These are phyloP conservation scores for Neltuma alba DNA, from an alignment of 306 rosid species.

Conservation along the genomic window DNA sequence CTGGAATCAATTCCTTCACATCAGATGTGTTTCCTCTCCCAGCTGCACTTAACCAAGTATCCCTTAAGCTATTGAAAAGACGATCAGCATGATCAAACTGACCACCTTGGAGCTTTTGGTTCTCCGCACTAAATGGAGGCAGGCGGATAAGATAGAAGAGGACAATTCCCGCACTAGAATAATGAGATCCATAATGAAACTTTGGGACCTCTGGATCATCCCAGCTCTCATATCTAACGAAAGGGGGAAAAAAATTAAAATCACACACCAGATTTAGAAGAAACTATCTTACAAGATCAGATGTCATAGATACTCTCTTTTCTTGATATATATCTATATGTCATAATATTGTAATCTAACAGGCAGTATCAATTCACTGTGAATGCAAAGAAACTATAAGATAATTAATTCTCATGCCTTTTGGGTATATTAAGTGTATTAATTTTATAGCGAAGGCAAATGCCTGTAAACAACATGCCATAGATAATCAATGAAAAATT, in stretches of 20 bases:
- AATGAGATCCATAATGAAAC: slow-evolving; percentile 99
- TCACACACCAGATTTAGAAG: slow-evolving; percentile 7
- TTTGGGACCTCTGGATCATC: slow-evolving; percentile 99
- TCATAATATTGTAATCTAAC: slow-evolving; percentile 11
- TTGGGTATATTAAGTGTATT: slow-evolving; percentile 14
- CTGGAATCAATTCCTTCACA: slow-evolving; percentile 98
- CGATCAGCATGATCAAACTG: slow-evolving; percentile 99
- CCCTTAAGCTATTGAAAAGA: slow-evolving; percentile 92
- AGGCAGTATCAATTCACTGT: not conserved
- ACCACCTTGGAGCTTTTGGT: slow-evolving; percentile 99
- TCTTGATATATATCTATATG: not conserved
- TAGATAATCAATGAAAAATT: slow-evolving; percentile 25
- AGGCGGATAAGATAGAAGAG: slow-evolving; percentile 95
- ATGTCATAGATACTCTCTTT: not conserved
- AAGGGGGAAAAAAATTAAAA: slow-evolving; percentile 18
- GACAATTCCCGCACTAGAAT: slow-evolving; percentile 99
- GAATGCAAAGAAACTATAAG: slow-evolving; percentile 14
- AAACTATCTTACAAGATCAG: slow-evolving; percentile 4
- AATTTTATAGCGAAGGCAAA: slow-evolving; percentile 17
- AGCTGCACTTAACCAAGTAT: slow-evolving; percentile 98
- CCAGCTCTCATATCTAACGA: slow-evolving; percentile 95
- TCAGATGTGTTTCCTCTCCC: slow-evolving; percentile 99
- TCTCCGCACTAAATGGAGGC: slow-evolving; percentile 96
- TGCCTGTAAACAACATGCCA: slow-evolving; percentile 21
- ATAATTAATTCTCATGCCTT: not conserved